Conservation (phyloP, 2,329 filamentous ascomycete genomes). For the Aspergillus ibericus region DNA sequence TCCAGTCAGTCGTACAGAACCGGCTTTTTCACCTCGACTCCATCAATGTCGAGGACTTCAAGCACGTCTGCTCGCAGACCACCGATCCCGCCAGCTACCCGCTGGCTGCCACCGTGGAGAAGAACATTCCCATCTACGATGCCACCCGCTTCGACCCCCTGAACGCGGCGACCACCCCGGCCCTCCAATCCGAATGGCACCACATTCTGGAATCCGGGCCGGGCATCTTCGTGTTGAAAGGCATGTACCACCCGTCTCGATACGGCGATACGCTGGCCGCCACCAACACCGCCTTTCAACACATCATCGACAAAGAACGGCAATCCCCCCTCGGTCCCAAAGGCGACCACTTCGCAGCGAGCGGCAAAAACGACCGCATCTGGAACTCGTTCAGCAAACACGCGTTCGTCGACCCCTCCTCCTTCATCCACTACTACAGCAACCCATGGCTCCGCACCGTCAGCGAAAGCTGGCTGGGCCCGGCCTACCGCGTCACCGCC, state of each 20-base stretch:
- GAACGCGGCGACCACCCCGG: slow-evolving; percentile 29
- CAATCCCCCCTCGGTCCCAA: slow-evolving; percentile 33
- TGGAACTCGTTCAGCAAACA: slow-evolving; percentile 69
- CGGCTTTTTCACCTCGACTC: slow-evolving; percentile 25
- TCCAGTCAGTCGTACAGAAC: neutral
- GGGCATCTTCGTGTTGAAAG: slow-evolving; percentile 59
- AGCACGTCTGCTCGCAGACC: slow-evolving; percentile 46
- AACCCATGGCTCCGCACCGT: slow-evolving; percentile 60
- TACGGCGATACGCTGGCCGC: slow-evolving; percentile 41
- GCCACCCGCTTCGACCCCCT: slow-evolving; percentile 40
- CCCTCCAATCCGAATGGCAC: slow-evolving; percentile 62
- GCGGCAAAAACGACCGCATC: slow-evolving; percentile 60
- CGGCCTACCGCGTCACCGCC: slow-evolving; percentile 59
- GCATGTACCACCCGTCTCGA: slow-evolving; percentile 48
- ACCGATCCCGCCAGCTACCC: slow-evolving; percentile 47
- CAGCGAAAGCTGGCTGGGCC: slow-evolving; percentile 59
- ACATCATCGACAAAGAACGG: slow-evolving; percentile 52
- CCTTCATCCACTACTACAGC: slow-evolving; percentile 59
- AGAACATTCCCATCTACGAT: slow-evolving; percentile 60
- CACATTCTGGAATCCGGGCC: slow-evolving; percentile 58
- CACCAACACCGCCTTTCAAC: slow-evolving; percentile 50
- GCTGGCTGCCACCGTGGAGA: slow-evolving; percentile 45
- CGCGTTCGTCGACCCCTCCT: slow-evolving; percentile 51
- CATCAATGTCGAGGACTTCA: slow-evolving; percentile 43
- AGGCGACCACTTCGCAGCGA: slow-evolving; percentile 62